Evolutionary conservation across 2,329 filamentous ascomycete genomes (phyloP).

Genomic region (Chrysoporthe austroafricana): DNA sequence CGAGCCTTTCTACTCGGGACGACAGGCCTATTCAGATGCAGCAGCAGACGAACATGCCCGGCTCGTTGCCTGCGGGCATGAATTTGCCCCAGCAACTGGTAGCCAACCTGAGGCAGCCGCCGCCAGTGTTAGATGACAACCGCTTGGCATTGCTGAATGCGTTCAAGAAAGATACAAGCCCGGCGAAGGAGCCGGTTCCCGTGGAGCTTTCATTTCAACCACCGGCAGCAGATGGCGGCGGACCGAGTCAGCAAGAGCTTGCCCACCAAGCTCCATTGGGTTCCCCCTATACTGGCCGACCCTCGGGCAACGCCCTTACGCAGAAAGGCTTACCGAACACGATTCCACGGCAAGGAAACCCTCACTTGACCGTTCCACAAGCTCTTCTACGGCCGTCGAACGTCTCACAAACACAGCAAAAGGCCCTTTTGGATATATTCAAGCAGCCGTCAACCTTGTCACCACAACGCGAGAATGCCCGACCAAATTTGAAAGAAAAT

Average conservation of each 20-base stretch:
- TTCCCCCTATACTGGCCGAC: constrained; percentile 29
- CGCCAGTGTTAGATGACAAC: constrained; percentile 44
- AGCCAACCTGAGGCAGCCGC: constrained; percentile 25
- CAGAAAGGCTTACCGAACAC: not conserved
- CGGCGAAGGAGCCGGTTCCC: constrained; percentile 29
- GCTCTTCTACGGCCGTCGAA: constrained; percentile 23
- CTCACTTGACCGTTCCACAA: constrained; percentile 18
- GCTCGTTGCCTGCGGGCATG: constrained; percentile 14
- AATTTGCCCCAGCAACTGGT: constrained; percentile 17
- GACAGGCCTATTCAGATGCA: constrained; percentile 22
- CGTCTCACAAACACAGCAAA: constrained; percentile 48
- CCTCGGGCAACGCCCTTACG: not conserved
- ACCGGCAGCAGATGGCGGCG: constrained; percentile 23
- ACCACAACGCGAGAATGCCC: constrained; percentile 22
- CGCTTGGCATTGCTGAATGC: constrained; percentile 50
- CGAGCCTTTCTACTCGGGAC: constrained; percentile 3
- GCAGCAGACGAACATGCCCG: constrained; percentile 18
- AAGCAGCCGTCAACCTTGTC: constrained; percentile 44
- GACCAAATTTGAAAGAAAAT: constrained; percentile 22
- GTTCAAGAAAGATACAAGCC: constrained; percentile 42
- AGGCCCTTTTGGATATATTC: constrained; percentile 58
- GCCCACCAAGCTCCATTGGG: constrained; percentile 22
- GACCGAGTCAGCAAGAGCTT: constrained; percentile 26
- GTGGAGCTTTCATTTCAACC: constrained; percentile 23
- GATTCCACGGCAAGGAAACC: constrained; percentile 13